Percentiles rank a stretch among this genome's conserved stretches.
phyloP scores from a whole-genome alignment of 2,329 filamentous ascomycete genomes.

The Hypoxylon sp. region DNA sequence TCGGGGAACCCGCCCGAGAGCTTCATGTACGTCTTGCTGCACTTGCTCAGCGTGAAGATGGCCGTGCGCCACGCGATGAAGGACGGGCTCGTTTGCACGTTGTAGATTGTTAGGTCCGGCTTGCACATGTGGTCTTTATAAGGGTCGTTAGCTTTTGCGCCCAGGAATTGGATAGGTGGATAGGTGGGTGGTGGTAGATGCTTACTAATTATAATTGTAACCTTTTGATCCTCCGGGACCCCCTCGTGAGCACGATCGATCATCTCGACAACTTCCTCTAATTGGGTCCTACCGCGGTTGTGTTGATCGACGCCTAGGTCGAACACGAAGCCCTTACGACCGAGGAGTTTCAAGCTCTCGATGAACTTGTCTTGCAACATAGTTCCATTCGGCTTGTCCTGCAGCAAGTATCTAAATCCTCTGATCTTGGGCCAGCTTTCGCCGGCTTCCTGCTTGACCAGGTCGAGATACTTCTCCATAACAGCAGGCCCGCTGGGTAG shows the following conservation, averaged over 20 bases:
- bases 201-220: conserved; percentile 79
- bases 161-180: not conserved
- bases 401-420: conserved; percentile 87
- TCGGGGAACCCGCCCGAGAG: conserved; percentile 90
- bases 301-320: conserved; percentile 89
- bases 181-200: conserved; percentile 38
- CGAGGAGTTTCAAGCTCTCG: conserved; percentile 75
- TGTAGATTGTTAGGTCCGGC: conserved; percentile 79
- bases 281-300: conserved; percentile 79
- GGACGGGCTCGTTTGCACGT: conserved; percentile 66
- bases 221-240: conserved; percentile 70
- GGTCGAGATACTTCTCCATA: conserved; percentile 75
- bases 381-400: conserved; percentile 78
- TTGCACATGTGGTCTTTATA: conserved; percentile 97
- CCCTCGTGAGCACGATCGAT: conserved; percentile 76
- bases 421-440: conserved; percentile 76
- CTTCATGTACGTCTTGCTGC: conserved; percentile 84
- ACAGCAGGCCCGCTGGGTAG: conserved; percentile 73
- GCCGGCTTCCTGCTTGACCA: conserved; percentile 73
- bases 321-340: conserved; percentile 76
- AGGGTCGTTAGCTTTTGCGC: conserved; percentile 22
- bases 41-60: conserved; percentile 76
- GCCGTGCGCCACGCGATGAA: conserved; percentile 79
- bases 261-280: conserved; percentile 79
- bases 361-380: conserved; percentile 76